These are phyloP conservation scores for Polytrichum commune DNA, from an alignment of 225 moss, liverwort and hornwort species.

Conservation along the genomic window DNA sequence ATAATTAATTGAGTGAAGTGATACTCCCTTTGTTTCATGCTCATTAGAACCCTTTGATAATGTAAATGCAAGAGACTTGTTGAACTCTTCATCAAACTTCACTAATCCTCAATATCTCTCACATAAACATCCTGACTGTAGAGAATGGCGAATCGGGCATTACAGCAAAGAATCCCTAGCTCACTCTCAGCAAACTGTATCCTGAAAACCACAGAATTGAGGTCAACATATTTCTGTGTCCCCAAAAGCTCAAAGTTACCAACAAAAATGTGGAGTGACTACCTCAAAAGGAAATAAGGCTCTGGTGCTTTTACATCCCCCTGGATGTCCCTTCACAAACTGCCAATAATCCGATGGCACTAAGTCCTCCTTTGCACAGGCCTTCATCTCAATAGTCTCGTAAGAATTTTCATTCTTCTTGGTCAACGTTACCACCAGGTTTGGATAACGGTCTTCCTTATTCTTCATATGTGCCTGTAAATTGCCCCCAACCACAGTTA, in stretches of 20 bases:
- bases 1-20: background rate
- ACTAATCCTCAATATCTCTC: too few relatives aligned
- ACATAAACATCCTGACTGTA: too few relatives aligned
- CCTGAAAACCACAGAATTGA: too few relatives aligned
- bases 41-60: too few relatives aligned
- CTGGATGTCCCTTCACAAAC: slow-evolving; percentile 44
- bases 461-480: slow-evolving; percentile 39
- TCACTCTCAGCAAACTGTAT: too few relatives aligned
- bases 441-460: slow-evolving; percentile 38
- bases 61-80: too few relatives aligned
- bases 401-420: slow-evolving; percentile 30
- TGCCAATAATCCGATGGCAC: slow-evolving; percentile 51
- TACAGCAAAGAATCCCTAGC: too few relatives aligned
- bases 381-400: slow-evolving; percentile 61
- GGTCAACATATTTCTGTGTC: too few relatives aligned
- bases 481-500: slow-evolving; percentile 7
- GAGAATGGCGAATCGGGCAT: too few relatives aligned
- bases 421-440: slow-evolving; percentile 34
- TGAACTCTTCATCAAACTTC: too few relatives aligned
- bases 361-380: slow-evolving; percentile 30
- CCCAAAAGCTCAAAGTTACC: too few relatives aligned
- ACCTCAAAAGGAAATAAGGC: slow-evolving; percentile 62
- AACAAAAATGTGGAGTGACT: slow-evolving; percentile 18
- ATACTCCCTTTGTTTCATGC: too few relatives aligned
- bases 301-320: slow-evolving; percentile 35